A percentile compares a stretch with the other conserved stretches of the same genome.
These are phyloP conservation scores for Penicillium paradoxum DNA, from an alignment of 495 filamentous ascomycete genomes.

Conservation along the genomic window DNA sequence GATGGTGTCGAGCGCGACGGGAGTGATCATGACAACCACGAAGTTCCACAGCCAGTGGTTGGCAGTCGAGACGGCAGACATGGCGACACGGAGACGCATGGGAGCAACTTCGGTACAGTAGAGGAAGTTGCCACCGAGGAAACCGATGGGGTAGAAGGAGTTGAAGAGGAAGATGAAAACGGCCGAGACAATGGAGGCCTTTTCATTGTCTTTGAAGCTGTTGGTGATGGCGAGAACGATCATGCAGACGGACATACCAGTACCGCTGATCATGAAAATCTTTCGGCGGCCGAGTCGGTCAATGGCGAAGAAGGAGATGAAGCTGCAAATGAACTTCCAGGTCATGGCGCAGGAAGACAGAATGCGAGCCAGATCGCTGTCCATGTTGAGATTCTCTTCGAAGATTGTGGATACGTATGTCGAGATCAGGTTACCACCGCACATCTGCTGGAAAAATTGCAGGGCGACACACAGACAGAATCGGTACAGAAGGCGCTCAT, in stretches of 20 bases:
- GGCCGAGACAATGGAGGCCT: conserved; percentile 30
- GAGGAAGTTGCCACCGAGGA: conserved; percentile 51
- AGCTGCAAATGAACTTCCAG: conserved; percentile 42
- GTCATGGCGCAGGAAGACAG: conserved; percentile 31
- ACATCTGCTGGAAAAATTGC: conserved; percentile 35
- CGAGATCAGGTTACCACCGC: conserved; percentile 25
- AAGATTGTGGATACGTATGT: conserved; percentile 28
- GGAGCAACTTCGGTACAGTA: conserved; percentile 54
- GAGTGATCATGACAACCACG: conserved; percentile 53
- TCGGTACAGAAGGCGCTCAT: conserved; percentile 23
- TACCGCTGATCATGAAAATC: conserved; percentile 44
- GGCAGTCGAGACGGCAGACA: conserved; percentile 45
- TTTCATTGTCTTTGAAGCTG: conserved; percentile 32
- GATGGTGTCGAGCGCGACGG: conserved; percentile 46
- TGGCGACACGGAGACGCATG: conserved; percentile 45
- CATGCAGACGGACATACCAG: conserved; percentile 38
- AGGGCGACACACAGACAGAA: conserved; percentile 31
- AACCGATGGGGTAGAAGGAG: conserved; percentile 52
- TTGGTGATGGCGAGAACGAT: conserved; percentile 39
- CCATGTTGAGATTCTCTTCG: conserved; percentile 20
- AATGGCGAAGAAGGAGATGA: conserved; percentile 41
- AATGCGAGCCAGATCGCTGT: conserved; percentile 15
- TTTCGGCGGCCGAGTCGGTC: conserved; percentile 45
- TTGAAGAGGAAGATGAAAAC: conserved; percentile 55
- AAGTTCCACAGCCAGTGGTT: conserved; percentile 48